phyloP scores from a whole-genome alignment of 306 rosid species.

The Biancaea sappan region DNA sequence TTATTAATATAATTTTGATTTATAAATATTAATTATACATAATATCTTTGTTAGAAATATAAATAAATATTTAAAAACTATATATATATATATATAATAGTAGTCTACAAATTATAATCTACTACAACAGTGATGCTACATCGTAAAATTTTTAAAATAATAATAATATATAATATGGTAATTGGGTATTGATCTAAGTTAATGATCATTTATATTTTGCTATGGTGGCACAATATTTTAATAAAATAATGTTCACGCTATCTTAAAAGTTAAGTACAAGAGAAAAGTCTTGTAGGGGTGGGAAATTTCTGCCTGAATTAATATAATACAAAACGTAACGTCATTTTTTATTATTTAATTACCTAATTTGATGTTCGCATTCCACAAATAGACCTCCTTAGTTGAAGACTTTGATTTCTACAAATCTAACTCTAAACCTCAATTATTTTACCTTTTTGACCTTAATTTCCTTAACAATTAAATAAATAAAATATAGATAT shows the following conservation, averaged over 20 bases:
- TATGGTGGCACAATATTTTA: neutral
- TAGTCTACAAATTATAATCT: too few relatives aligned
- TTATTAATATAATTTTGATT: too few relatives aligned
- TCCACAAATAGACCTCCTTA: neutral
- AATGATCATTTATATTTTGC: neutral
- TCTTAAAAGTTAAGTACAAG: neutral
- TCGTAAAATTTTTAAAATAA: too few relatives aligned
- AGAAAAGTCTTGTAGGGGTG: neutral
- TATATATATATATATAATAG: too few relatives aligned
- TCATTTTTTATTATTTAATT: neutral
- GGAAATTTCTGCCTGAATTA: neutral
- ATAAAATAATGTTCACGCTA: neutral
- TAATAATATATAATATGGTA: neutral
- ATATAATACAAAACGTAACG: neutral
- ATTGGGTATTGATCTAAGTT: neutral
- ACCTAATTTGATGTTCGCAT: neutral
- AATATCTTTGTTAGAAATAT: too few relatives aligned
- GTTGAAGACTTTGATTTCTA: neutral
- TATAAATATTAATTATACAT: too few relatives aligned
- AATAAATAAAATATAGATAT: too few relatives aligned
- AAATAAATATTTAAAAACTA: too few relatives aligned
- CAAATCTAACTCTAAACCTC: neutral
- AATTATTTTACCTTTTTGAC: neutral
- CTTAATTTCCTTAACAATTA: neutral
- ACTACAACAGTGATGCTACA: too few relatives aligned